Evolutionary conservation across 768 basidiomycete genomes (phyloP), one percentile per base, ranked within the genome.

Genomic region (Leccinum truebloodii): DNA sequence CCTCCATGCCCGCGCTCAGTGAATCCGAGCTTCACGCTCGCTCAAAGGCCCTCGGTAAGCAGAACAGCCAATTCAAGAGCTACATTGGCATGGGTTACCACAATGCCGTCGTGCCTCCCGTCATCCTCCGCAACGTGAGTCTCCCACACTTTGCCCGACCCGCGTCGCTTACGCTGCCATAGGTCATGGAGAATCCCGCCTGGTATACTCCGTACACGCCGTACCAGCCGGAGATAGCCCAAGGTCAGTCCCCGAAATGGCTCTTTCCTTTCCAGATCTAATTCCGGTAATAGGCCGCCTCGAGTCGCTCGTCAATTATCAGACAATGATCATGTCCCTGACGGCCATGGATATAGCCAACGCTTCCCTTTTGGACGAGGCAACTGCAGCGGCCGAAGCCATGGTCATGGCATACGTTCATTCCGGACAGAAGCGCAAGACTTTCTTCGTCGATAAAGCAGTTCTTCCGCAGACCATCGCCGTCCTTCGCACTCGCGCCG

Each of bases 61-160:
- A 84, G 71, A 98, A 99, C 76, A 85, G 88, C 75, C 78, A 84
- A 6, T 90, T 89, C 75, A 92, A 89, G 80, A 95, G 88, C 70
- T 98, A 94, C 75, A 99, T 98, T 70, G 97, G 97, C 37, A 94
- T 98, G 94, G 96, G 97, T 9, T 99, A 97, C 76, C 92, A 95
- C 71, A 88, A 88, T 65, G 94, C 95, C 3, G 92, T 96, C 51
- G 92, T 96, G 5, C 95, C 95, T n/a, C 90, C 92, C 8, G 94
- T 97, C 54, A 94, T 97, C 74, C 80, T 96, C 67, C 89, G 95
- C 63, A 97, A 96, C 64, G 93, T 94, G 59, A 54, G 84, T 73
- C 22, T 39, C 35, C 58, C 54, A n/a, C 49, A 49, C 16, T 53
- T 3, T 9, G 5, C 56, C 53, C 57, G 26, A 20, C 39, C 46